Conservation (phyloP, 495 filamentous ascomycete genomes). For the Parmelia sp. region DNA sequence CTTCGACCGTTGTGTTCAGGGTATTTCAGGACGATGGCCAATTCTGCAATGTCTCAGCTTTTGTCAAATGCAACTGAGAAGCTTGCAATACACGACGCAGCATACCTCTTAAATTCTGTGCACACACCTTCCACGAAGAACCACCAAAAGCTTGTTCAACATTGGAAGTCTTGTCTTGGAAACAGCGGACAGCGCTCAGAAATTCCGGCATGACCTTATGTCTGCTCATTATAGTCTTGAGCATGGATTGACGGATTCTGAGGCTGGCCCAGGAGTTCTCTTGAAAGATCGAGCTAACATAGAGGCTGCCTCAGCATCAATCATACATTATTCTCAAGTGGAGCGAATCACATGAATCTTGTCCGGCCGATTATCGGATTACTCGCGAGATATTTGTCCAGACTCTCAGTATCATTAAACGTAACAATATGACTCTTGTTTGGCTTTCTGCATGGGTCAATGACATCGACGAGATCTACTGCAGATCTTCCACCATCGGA, state of each 20-base stretch:
- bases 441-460: neutral
- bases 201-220: constrained; percentile 32
- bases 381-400: neutral
- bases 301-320: too few relatives aligned
- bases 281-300: constrained; percentile 30
- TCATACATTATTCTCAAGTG: too few relatives aligned
- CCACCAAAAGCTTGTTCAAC: constrained; percentile 37
- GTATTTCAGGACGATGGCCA: constrained; percentile 38
- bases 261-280: constrained; percentile 40
- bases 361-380: neutral
- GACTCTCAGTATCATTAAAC: neutral
- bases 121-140: constrained; percentile 17
- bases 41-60: constrained; percentile 35
- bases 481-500: too few relatives aligned
- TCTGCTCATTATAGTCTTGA: constrained; percentile 30
- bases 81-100: too few relatives aligned
- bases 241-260: constrained; percentile 32
- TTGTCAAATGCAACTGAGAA: too few relatives aligned
- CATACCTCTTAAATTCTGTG: too few relatives aligned
- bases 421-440: neutral
- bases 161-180: constrained; percentile 35
- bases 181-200: constrained; percentile 36
- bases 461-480: constrained; percentile 2
- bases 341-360: constrained; percentile 4
- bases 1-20: constrained; percentile 33